Evolutionary conservation across 2,329 filamentous ascomycete species (phyloP).

Genomic region (Bipolaris gigantea): DNA sequence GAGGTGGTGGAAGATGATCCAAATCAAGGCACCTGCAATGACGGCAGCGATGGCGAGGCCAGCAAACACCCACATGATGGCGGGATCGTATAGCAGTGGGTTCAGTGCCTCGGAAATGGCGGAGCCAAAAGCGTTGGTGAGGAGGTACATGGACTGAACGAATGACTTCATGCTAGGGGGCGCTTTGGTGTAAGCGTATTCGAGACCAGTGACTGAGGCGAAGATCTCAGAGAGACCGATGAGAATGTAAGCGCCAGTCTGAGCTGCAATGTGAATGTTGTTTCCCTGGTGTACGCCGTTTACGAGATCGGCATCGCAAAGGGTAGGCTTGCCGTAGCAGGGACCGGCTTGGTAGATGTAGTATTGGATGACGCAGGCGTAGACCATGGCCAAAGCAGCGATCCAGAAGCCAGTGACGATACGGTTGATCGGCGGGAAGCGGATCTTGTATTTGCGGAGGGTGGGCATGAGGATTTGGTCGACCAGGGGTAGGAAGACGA

Average conservation of each 20-base stretch:
- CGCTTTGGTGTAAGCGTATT: conserved; percentile 54
- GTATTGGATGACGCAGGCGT: conserved; percentile 61
- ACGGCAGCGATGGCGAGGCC: conserved; percentile 37
- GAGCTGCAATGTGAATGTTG: conserved; percentile 51
- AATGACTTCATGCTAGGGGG: conserved; percentile 53
- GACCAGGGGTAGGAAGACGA: conserved; percentile 52
- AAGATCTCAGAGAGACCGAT: conserved; percentile 54
- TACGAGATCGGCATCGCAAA: conserved; percentile 34
- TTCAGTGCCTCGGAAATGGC: conserved; percentile 66
- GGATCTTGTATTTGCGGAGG: conserved; percentile 47
- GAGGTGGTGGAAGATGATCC: conserved; percentile 45
- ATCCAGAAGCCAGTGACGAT: conserved; percentile 58
- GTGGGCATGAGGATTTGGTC: conserved; percentile 49
- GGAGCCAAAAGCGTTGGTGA: conserved; percentile 63
- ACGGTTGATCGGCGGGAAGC: conserved; percentile 56
- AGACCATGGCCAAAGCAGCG: conserved; percentile 55
- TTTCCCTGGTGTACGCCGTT: conserved; percentile 40
- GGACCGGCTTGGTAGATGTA: conserved; percentile 59
- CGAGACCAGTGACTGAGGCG: conserved; percentile 52
- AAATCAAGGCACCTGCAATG: conserved; percentile 40
- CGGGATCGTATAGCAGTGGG: conserved; percentile 63
- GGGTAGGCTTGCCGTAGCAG: conserved; percentile 51
- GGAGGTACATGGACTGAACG: conserved; percentile 59
- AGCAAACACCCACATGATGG: conserved; percentile 65
- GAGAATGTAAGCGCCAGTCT: conserved; percentile 52